phyloP scores from a whole-genome alignment of 345 rosid genomes.

The Stellera chamaejasme region DNA sequence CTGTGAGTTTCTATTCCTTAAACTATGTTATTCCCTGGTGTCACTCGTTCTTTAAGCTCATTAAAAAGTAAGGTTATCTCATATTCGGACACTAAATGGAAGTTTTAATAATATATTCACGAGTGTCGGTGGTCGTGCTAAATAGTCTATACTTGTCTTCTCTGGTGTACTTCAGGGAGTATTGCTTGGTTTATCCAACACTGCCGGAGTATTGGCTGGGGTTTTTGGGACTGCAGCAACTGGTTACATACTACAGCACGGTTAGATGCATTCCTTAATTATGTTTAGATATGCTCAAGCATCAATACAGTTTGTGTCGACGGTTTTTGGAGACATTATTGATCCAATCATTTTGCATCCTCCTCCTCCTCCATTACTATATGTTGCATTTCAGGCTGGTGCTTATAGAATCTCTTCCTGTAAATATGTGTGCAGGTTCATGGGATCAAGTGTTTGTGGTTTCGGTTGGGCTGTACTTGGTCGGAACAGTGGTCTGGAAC shows the following conservation, averaged over 20 bases:
- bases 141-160: background rate
- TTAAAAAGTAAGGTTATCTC: background rate
- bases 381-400: too few species aligned
- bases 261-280: conserved; percentile 23
- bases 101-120: background rate
- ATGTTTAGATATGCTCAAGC: too few species aligned
- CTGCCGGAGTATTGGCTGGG: conserved; percentile 94
- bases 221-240: conserved; percentile 95
- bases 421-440: conserved; percentile 43
- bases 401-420: background rate
- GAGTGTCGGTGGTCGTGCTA: background rate
- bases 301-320: too few species aligned
- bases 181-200: conserved; percentile 83
- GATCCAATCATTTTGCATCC: background rate
- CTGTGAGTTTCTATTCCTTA: conserved; percentile 41
- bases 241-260: conserved; percentile 87
- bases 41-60: background rate
- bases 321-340: background rate
- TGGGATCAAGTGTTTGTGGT: conserved; percentile 95
- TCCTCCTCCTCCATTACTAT: background rate
- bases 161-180: conserved; percentile 53
- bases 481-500: conserved; percentile 84
- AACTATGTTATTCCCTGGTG: background rate
- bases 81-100: background rate
- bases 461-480: conserved; percentile 80